Base-by-base conservation (phyloP, 2,329 filamentous ascomycete genomes). In the Ophiostoma tasmaniense region DNA sequence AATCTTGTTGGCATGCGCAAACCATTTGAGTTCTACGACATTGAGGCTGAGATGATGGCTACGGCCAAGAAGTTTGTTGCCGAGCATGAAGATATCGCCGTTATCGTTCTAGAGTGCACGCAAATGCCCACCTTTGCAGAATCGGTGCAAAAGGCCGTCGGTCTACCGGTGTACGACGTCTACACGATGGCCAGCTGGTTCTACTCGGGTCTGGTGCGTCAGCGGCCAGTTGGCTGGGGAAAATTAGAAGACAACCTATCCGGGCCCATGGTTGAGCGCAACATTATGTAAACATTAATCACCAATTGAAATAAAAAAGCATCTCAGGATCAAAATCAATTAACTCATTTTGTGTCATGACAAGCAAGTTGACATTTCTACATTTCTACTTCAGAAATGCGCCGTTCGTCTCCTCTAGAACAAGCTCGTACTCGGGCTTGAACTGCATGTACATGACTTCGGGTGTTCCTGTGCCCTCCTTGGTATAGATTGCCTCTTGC, bases 401-500 rank as follows among this genome's bases (percentile, higher is more conserved):
- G 30, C 59, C 59, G 1, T 37, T 37, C 2, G 59, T 64, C 59
- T 64, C 59, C 2, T 64, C 59, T 2, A 64, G 1, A 10, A 64
- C 33, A 11, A 64, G 33, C 59, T 64, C 59, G 17, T 64, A 64
- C 59, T 64, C 59, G 8, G 59, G 59, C 30, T 64, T 64, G 30
- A 64, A 64, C 59, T 64, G 59, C 59, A 64, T 64, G 59, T 64
- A 64, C 59, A 64, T 64, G 28, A 37, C 59, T 30, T 64, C 59
- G 17, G 59, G 59, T 2, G 59, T 64, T 30, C 59, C 59, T 3
- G 59, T 64, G 30, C 59, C 59, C 59, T 64, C 59, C 17, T 64
- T 64, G 28, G 59, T 72, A 71, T 76, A 75, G 8, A 74, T 75
- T 13, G 78, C 78, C 73, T 79, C 78, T 33, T 76, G 75, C 70